These are phyloP conservation scores for Linderniella brevidens DNA, from an alignment of 257 asterid genomes.

Conservation along the genomic window DNA sequence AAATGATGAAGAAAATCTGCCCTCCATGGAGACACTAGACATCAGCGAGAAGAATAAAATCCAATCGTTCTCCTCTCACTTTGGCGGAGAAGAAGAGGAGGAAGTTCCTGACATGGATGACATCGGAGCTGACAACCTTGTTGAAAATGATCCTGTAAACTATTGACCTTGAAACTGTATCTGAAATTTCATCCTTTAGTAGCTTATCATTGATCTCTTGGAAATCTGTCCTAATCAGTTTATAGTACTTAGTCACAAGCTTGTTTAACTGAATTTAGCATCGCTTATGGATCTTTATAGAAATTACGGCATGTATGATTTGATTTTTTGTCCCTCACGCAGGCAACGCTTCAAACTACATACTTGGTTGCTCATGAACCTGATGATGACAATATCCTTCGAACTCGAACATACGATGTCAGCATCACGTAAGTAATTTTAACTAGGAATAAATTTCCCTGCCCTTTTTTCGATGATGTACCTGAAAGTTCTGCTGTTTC, in stretches of 20 bases:
- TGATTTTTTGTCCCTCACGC: constrained; percentile 12
- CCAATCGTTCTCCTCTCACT: constrained; percentile 60
- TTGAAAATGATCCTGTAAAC: constrained; percentile 81
- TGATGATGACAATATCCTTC: constrained; percentile 81
- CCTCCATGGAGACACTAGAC: constrained; percentile 78
- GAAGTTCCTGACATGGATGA: constrained; percentile 90
- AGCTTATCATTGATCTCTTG: background rate
- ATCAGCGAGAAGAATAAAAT: constrained; percentile 54
- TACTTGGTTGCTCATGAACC: constrained; percentile 87
- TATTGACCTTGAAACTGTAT: constrained; percentile 4
- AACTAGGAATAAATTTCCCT: background rate
- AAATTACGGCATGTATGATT: background rate
- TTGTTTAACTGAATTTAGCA: background rate
- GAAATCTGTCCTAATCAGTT: no score
- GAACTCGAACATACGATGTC: constrained; percentile 89
- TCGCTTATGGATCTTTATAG: no score
- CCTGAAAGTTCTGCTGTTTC: background rate
- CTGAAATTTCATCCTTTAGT: constrained; percentile 1
- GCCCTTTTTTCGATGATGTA: background rate
- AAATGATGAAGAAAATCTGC: constrained; percentile 46
- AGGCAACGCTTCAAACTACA: constrained; percentile 67
- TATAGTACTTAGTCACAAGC: no score
- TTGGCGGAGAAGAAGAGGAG: constrained; percentile 90
- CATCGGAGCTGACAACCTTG: constrained; percentile 63
- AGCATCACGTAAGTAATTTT: constrained; percentile 79